phyloP scores from a whole-genome alignment of 768 basidiomycete genomes.

The Termitomyces sp. region DNA sequence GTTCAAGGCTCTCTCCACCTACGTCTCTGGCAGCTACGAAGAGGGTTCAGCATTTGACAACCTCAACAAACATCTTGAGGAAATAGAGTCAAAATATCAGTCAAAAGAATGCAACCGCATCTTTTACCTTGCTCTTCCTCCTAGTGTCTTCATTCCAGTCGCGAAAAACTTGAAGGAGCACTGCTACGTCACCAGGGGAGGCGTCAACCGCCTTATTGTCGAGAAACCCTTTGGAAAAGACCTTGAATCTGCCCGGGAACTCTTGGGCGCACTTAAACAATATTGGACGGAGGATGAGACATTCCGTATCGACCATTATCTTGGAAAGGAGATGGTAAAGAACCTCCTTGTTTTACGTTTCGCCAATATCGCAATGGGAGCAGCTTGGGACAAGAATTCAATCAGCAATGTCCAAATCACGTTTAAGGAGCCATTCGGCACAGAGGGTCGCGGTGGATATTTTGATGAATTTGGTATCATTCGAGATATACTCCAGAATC shows the following conservation, averaged over 20 bases:
- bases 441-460: constrained; percentile 99
- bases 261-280: constrained; percentile 75
- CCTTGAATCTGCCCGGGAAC: constrained; percentile 73
- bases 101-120: constrained; percentile 71
- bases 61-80: constrained; percentile 72
- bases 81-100: constrained; percentile 70
- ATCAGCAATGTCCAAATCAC: constrained; percentile 98
- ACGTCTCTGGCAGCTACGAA: constrained; percentile 88
- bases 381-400: constrained; percentile 93
- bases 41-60: constrained; percentile 73
- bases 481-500: constrained; percentile 96
- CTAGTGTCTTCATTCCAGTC: constrained; percentile 93
- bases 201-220: constrained; percentile 89
- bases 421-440: constrained; percentile 99
- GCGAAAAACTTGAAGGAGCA: constrained; percentile 78
- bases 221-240: constrained; percentile 99
- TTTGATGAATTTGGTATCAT: constrained; percentile 99
- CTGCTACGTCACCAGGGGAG: constrained; percentile 66
- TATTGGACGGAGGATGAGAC: constrained; percentile 97
- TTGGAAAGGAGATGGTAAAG: constrained; percentile 99
- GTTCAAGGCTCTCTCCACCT: constrained; percentile 80
- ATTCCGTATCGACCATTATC: constrained; percentile 98
- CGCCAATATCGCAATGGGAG: constrained; percentile 86
- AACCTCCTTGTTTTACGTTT: constrained; percentile 95
- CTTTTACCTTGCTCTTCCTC: constrained; percentile 97